phyloP scores from a whole-genome alignment of 2,329 filamentous ascomycete species.

The Uncinocarpus reesii region DNA sequence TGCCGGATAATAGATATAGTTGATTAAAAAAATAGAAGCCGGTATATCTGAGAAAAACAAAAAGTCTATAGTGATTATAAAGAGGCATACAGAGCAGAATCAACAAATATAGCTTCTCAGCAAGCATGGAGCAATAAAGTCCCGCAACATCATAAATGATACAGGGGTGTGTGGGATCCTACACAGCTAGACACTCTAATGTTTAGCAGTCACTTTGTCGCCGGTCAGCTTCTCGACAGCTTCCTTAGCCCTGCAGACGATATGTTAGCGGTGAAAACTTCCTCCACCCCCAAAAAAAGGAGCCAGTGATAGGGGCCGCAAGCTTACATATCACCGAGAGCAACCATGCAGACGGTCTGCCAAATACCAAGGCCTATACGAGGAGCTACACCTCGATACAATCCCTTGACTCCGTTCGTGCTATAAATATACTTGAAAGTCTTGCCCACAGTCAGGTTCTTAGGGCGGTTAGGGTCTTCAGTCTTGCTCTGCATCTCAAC shows the following conservation, averaged over 20 bases:
- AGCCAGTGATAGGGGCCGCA: constrained; percentile 15
- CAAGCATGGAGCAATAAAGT: no score
- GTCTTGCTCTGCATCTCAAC: constrained; percentile 99
- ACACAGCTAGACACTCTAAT: constrained; percentile 34
- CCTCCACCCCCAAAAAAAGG: no score
- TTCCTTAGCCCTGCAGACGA: constrained; percentile 49
- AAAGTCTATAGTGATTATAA: constrained; percentile 7
- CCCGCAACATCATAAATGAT: no score
- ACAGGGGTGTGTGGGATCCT: no score
- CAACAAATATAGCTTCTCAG: not conserved
- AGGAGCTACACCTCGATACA: constrained; percentile 91
- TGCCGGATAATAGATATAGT: no score
- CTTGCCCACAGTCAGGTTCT: constrained; percentile 96
- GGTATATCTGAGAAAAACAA: not conserved
- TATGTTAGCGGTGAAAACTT: constrained; percentile 23
- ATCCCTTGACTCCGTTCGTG: constrained; percentile 75
- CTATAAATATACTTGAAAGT: constrained; percentile 75
- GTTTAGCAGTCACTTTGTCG: constrained; percentile 54
- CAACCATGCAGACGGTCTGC: constrained; percentile 99
- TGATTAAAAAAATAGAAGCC: not conserved
- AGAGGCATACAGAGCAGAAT: not conserved
- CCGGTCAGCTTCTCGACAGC: constrained; percentile 55
- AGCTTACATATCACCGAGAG: constrained; percentile 87
- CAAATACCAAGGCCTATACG: constrained; percentile 92
- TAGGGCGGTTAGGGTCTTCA: constrained; percentile 90